phyloP scores from a whole-genome alignment of 306 rosid genomes.

The Trifolium repens region DNA sequence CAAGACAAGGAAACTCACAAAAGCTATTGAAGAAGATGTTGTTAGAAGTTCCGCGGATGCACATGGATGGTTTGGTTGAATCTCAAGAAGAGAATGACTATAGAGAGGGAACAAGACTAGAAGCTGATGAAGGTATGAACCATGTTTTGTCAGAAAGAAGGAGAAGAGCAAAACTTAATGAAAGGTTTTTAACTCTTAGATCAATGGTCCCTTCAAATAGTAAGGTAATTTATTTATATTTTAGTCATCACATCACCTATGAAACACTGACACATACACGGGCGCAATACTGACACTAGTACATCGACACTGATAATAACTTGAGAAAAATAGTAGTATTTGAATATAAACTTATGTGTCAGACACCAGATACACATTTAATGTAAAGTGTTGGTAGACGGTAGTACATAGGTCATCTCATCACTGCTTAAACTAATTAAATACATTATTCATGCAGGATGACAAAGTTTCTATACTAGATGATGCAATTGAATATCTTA shows the following conservation, averaged over 20 bases:
- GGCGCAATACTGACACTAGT: not conserved
- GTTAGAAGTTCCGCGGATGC: conserved; percentile 81
- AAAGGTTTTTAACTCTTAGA: conserved; percentile 69
- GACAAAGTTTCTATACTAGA: conserved; percentile 86
- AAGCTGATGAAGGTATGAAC: conserved; percentile 67
- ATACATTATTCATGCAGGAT: conserved; percentile 56
- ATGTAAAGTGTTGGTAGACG: not conserved
- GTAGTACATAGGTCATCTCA: not conserved
- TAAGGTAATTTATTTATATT: conserved; percentile 53
- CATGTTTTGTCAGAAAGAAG: conserved; percentile 72
- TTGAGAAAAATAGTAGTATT: not conserved
- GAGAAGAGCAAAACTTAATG: conserved; percentile 76
- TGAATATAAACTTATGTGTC: not conserved
- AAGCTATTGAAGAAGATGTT: conserved; percentile 67
- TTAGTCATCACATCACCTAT: not conserved
- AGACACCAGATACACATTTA: not conserved
- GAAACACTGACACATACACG: not conserved
- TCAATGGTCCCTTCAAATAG: conserved; percentile 73
- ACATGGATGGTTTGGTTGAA: conserved; percentile 49
- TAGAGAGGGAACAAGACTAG: conserved; percentile 63
- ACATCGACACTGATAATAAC: not conserved
- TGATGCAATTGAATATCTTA: conserved; percentile 72
- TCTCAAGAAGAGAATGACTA: conserved; percentile 64
- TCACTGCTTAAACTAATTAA: conserved; percentile 28
- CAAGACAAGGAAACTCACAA: conserved; percentile 56